Conservation (phyloP, 805 yeast species). For the Schizosaccharomyces lindneri region DNA sequence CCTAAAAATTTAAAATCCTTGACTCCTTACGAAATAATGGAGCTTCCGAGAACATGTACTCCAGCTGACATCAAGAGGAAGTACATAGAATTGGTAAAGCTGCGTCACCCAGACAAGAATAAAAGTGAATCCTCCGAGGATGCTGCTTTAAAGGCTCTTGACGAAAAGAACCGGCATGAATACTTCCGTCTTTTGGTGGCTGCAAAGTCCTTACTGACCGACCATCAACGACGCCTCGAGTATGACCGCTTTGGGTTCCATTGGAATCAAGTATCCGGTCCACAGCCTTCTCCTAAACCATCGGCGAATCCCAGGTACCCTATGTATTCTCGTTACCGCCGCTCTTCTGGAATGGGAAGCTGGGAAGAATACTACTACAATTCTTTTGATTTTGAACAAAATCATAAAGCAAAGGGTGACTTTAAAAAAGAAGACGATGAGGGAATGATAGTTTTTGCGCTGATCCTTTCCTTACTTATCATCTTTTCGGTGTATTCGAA, state of each 20-base stretch:
- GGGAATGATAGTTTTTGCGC: background rate
- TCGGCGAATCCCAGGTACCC: background rate
- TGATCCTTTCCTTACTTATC: background rate
- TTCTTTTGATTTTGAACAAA: background rate
- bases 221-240: background rate
- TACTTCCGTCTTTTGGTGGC: background rate
- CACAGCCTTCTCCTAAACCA: background rate
- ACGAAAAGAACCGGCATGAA: background rate
- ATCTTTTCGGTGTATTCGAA: background rate
- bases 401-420: background rate
- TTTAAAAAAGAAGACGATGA: background rate
- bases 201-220: background rate
- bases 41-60: background rate
- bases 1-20: background rate
- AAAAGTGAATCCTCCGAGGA: background rate
- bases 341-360: background rate
- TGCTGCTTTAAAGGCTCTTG: background rate
- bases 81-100: background rate
- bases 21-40: background rate
- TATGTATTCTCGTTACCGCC: background rate
- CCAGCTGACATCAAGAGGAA: background rate
- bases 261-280: background rate
- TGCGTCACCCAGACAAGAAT: background rate
- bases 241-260: background rate
- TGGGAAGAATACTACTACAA: conserved; percentile 1